Percentiles rank a stretch among this genome's conserved stretches.
These are phyloP conservation scores for Sutorius australiensis DNA, from an alignment of 768 basidiomycete species.

Conservation along the genomic window DNA sequence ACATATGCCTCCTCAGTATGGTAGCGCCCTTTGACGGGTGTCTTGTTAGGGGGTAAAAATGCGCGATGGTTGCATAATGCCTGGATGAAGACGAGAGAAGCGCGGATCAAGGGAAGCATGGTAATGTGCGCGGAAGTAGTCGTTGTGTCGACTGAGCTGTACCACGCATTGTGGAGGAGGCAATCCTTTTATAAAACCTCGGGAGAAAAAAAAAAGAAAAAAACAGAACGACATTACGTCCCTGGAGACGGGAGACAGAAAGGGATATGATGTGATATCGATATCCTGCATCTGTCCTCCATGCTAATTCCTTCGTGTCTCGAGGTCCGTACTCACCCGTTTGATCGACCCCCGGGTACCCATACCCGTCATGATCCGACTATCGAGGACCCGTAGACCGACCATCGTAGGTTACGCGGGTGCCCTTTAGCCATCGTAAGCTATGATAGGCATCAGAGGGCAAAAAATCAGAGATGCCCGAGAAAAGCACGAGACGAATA, in stretches of 20 bases:
- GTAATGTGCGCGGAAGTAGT: background rate
- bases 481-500: background rate
- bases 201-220: background rate
- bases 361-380: conserved; percentile 8
- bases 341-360: background rate
- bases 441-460: background rate
- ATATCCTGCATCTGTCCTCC: background rate
- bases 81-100: conserved; percentile 45
- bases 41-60: conserved; percentile 56
- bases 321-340: conserved; percentile 4
- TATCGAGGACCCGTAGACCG: background rate
- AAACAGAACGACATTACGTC: background rate
- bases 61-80: conserved; percentile 49
- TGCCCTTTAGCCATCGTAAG: background rate
- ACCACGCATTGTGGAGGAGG: background rate
- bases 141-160: background rate
- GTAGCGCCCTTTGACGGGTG: conserved; percentile 46
- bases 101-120: conserved; percentile 47
- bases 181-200: conserved; percentile 17
- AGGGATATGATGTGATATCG: background rate
- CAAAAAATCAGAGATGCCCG: background rate
- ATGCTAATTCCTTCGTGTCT: background rate
- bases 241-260: conserved; percentile 1
- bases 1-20: conserved; percentile 50
- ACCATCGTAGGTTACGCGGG: background rate